These are phyloP conservation scores for Penicillium egyptiacum DNA, from an alignment of 495 filamentous ascomycete species.

Conservation along the genomic window DNA sequence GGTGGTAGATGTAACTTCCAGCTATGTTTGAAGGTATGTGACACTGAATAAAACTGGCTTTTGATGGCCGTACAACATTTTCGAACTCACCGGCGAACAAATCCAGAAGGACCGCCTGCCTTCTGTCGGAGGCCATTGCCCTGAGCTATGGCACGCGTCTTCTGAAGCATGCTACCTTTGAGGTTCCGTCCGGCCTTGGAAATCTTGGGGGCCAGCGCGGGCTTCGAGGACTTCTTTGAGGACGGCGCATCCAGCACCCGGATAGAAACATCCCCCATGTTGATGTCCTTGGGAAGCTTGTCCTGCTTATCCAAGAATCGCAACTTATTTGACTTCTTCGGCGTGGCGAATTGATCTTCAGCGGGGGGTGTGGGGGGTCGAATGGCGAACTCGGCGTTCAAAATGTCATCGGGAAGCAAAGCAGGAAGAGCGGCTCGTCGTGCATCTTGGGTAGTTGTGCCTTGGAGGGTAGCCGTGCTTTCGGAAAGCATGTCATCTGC, in stretches of 20 bases:
- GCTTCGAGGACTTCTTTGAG: conserved; percentile 32
- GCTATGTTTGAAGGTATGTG: conserved; percentile 1
- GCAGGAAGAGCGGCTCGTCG: conserved; percentile 45
- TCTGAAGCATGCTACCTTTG: conserved; percentile 51
- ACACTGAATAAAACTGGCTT: conserved; percentile 1
- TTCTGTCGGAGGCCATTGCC: conserved; percentile 45
- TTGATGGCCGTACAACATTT: conserved; percentile 18
- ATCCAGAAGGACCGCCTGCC: conserved; percentile 39
- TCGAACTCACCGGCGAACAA: conserved; percentile 40
- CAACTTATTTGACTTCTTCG: conserved; percentile 46
- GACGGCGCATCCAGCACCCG: conserved; percentile 49
- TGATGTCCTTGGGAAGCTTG: conserved; percentile 55
- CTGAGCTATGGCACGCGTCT: conserved; percentile 35
- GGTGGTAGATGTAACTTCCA: background rate
- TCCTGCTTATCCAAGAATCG: conserved; percentile 52
- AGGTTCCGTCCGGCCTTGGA: conserved; percentile 47
- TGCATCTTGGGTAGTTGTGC: conserved; percentile 40
- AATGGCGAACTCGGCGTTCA: conserved; percentile 45
- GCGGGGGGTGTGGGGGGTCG: conserved; percentile 44
- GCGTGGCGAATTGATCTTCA: conserved; percentile 25
- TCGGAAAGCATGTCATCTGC: conserved; percentile 41
- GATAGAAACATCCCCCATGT: conserved; percentile 51
- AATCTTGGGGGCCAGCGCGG: conserved; percentile 49
- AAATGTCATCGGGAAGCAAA: conserved; percentile 54
- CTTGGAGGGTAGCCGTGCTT: conserved; percentile 45